Conservation (phyloP, 495 filamentous ascomycete genomes). For the Massariosphaeria phaeospora region DNA sequence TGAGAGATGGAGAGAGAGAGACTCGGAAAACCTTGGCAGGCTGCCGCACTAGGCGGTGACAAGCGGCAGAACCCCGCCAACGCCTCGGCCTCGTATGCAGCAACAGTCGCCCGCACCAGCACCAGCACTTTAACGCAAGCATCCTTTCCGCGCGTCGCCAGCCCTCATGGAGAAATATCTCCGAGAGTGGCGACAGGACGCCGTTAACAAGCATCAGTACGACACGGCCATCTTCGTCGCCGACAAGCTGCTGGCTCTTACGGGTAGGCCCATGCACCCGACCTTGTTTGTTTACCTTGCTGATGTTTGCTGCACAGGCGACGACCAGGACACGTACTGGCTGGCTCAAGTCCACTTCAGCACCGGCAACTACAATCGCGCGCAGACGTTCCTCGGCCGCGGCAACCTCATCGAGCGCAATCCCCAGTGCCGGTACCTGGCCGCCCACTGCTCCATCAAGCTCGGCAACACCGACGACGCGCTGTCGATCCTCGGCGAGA, state of each 20-base stretch:
- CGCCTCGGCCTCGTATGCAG: too few species aligned
- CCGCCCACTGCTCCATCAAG: slow-evolving; percentile 87
- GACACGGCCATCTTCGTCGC: slow-evolving; percentile 94
- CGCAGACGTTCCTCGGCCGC: slow-evolving; percentile 76
- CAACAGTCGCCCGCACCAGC: not conserved
- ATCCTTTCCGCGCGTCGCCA: not conserved
- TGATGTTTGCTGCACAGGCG: slow-evolving; percentile 51
- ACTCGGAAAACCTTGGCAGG: too few species aligned
- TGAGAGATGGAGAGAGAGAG: too few species aligned
- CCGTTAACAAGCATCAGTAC: slow-evolving; percentile 86
- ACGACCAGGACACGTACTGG: slow-evolving; percentile 88
- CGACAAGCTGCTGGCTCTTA: slow-evolving; percentile 92
- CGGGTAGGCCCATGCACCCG: slow-evolving; percentile 51
- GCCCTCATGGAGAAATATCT: slow-evolving; percentile 79
- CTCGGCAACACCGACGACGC: slow-evolving; percentile 87
- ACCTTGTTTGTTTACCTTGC: not conserved
- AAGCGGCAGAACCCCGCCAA: too few species aligned
- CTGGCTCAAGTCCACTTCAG: slow-evolving; percentile 92
- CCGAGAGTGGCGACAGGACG: slow-evolving; percentile 87
- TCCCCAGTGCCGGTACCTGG: slow-evolving; percentile 82
- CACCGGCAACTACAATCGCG: slow-evolving; percentile 87
- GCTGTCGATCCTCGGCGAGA: slow-evolving; percentile 80
- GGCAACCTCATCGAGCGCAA: slow-evolving; percentile 77
- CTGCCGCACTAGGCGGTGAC: too few species aligned
- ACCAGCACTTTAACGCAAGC: not conserved